Base-by-base conservation (phyloP, 306 rosid genomes). In the Rosa chinensis region DNA sequence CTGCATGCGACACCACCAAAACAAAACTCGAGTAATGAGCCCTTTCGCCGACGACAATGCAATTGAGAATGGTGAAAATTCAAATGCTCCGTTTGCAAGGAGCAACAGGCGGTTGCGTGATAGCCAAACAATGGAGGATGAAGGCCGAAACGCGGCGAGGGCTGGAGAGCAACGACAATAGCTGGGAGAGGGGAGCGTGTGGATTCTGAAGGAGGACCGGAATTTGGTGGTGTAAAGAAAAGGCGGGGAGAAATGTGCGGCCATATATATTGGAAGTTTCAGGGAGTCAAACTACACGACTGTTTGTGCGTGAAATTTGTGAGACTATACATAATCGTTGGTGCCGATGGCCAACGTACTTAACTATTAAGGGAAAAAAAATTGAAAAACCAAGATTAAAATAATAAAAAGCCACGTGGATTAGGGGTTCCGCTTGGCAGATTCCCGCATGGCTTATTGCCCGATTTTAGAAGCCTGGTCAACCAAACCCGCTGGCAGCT, bases 211-310 rank as follows among this genome's bases (percentile, higher is more conserved):
- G 70, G 70, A 66, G 70, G 70, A 6, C 70, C 47, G 23, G 70
- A 17, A 66, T 66, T 37, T 35, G 2, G 40, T 45, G 70, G 12
- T 37, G 11, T 66, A 8, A 66, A 66, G 47, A 66, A 39, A 66
- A 13, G 70, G 70, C 23, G 23, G 45, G 70, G 70, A 63, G 68
- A 9, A 63, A 63, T 63, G 68, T 37, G 47, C 47, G 70, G 70
- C 45, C 20, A 66, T 37, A 35, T 14, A 66, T 6, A 35, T 32
- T 3, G 70, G 12, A 64, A 2, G n/a, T 13, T 59, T 32, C 3
- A 47, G 62, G 28, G 37, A 23, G 66, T 56, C 35, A 3, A 56
- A 6, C 8, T 1, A 25, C 37, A n/a, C 2, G 63, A 21, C 63
- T 20, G 63, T 3, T 21, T 58, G 35, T 9, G 64, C 64, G 64